Base-by-base conservation (phyloP, 2,329 filamentous ascomycete species). In the Tolypocladium pustulatum region DNA sequence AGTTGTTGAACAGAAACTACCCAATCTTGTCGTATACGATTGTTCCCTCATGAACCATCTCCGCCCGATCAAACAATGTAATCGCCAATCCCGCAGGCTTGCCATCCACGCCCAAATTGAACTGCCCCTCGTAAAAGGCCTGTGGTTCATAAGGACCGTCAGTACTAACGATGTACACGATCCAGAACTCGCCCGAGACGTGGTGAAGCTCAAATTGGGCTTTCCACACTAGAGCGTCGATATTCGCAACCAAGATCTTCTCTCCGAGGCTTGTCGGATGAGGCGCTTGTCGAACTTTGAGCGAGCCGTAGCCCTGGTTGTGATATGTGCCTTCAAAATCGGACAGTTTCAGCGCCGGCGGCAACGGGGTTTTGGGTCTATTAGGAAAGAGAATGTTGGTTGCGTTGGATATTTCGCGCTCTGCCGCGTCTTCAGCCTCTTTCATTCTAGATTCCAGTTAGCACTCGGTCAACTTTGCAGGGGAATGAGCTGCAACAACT, bases 301-400 rank as follows among this genome's bases (percentile, higher is more conserved):
- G 52, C 1, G 40, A 54, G 10, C 66, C 67, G 65, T 78, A 80
- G 3, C 71, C 77, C 2, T 73, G 70, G 56, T 81, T 70, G 58
- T 65, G 72, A 60, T 80, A 81, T 0, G 68, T 75, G 2, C 79
- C 78, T 1, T 66, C 64, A 12, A 70, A 59, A 0, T 61, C 57
- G 60, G 74, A 74, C 49, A 64, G 64, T 10, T 65, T 61, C 4
- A 79, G 62, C 0, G 75, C 69, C 13, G 67, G 68, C 9, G 73
- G 73, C 27, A 75, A 53, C 0, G 72, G 66, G 8, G 71, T 70
- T 1, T 67, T 41, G 0, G 75, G 71, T 7, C 69, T 67, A 12
- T 70, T 54, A 0, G 76, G 75, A 61, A 74, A 80, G 38, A 75
- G 64, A 2, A 62, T 62, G 7, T 74, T 66, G 3, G 70, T 61